Evolutionary conservation across 2,329 filamentous ascomycete genomes (phyloP), one percentile per base, ranked within the genome.

Genomic region (Cladosporium sp.): DNA sequence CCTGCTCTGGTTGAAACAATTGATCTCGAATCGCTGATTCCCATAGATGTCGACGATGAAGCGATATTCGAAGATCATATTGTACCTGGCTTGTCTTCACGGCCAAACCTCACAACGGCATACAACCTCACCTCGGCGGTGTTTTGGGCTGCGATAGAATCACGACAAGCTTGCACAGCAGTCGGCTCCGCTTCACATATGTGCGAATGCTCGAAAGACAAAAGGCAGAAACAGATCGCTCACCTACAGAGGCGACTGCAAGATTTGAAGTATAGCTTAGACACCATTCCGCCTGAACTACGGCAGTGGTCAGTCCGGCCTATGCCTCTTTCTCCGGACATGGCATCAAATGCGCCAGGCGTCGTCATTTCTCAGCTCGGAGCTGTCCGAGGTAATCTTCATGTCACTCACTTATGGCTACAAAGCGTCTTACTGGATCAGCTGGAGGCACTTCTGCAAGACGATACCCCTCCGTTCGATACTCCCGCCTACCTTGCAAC

Each of bases 341-440:
- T 46, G 21, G 54, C 63, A 6, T 56, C 63, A 0, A 28, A 59
- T 26, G 54, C 28, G n/a, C 54, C 43, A 11, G 39, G 56, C 1
- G 53, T 54, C 23, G 36, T 54, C 23, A 18, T 25, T 18, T 53
- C 56, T 5, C 63, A 65, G 39, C 56, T 59, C n/a, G 54, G 43
- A 14, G 46, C 63, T 18, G 43, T 59, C 25, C 28, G 63, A 8
- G 63, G 53, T 1, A 65, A 65, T 18, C 30, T 65, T 2, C 63
- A 65, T 16, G 46, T 65, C 7, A 65, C 63, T 0, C 63, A 65
- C 18, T 11, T 65, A 5, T 65, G 63, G 63, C 63, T 65, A 11
- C 63, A 57, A 14, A 65, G 63, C 56, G 58, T 65, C 16, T 25
- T 65, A 3, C 56, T 65, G 11, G 63, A 65, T 26, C 63, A 65